Evolutionary conservation across 208 protist genomes (phyloP), one percentile per base, ranked within the genome.

Genomic region (Crithidia bombi): DNA sequence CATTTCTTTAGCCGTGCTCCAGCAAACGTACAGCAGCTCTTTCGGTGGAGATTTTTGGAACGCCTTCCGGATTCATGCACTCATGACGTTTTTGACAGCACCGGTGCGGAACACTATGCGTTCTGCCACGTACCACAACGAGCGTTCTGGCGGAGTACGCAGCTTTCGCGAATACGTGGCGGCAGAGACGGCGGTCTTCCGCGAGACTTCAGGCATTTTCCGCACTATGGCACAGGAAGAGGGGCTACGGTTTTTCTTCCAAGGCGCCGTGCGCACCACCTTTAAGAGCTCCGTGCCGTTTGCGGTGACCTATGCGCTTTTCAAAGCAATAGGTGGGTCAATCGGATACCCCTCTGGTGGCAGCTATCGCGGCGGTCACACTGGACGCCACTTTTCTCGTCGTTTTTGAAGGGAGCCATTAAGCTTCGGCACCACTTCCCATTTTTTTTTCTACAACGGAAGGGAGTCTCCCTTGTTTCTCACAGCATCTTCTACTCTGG

Each of bases 221-320:
- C 67, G 61, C 15, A 81, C 72, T 23, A 84, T 85, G 78, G 50
- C 86, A 5, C 75, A 77, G 26, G 83, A 71, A 21, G 82, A 92
- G 41, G 90, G 89, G 10, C 17, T 94, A 19, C 66, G 69, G 5
- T 97, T 97, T 70, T 94, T 97, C 54, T 65, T 97, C n/a, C 51
- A 86, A 41, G 92, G 89, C 6, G 81, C 83, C 7, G 38, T 93
- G 12, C 79, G 81, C 17, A 93, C 89, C 23, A 93, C 83, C 17
- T 94, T 92, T 65, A 97, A 95, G 69, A 87, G 87, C 12, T 94
- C 86, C 17, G 71, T 97, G 7, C 92, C 92, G 0, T 97, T 97
- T 84, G 89, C 81, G 1, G 57, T 93, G 25, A 90, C 86, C 11
- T 97, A 90, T 58, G 84, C 81, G 7, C 39, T 92, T 15, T 97